Percentiles rank a stretch among this genome's conserved stretches.
phyloP scores from a whole-genome alignment of 768 basidiomycete genomes.

The Royoungia palumana region DNA sequence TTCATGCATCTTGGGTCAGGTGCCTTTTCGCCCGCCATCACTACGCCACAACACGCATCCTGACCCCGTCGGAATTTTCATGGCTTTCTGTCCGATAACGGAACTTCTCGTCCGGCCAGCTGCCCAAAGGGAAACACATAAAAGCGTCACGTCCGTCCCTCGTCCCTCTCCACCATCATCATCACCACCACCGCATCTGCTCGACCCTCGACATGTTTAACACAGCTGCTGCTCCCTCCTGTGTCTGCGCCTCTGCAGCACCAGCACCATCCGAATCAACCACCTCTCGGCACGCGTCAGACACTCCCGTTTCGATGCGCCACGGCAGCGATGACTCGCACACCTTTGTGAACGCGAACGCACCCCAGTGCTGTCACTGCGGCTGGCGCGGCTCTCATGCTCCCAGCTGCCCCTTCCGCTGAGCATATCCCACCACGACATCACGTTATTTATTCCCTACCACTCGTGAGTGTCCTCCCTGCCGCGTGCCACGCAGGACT shows the following conservation, averaged over 20 bases:
- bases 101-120: constrained; percentile 31
- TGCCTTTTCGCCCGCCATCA: constrained; percentile 34
- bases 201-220: constrained; percentile 19
- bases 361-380: constrained; percentile 79
- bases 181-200: not conserved
- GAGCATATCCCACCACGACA: constrained; percentile 17
- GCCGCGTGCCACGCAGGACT: not conserved
- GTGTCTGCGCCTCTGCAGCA: constrained; percentile 11
- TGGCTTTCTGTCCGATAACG: constrained; percentile 34
- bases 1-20: constrained; percentile 26
- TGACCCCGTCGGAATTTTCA: constrained; percentile 32
- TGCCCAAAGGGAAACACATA: constrained; percentile 26
- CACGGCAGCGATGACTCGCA: constrained; percentile 25
- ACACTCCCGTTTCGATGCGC: constrained; percentile 25
- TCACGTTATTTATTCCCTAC: constrained; percentile 28
- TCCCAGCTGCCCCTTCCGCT: constrained; percentile 65
- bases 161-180: not conserved
- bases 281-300: constrained; percentile 5
- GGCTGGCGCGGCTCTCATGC: constrained; percentile 62
- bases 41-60: constrained; percentile 38
- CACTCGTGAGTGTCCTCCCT: constrained; percentile 17
- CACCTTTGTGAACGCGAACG: constrained; percentile 45
- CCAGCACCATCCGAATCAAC: constrained; percentile 9
- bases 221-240: constrained; percentile 10
- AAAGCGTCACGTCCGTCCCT: constrained; percentile 22